A percentile compares a stretch with the other conserved stretches of the same genome.
phyloP scores from a whole-genome alignment of 768 basidiomycete genomes.

The Lactarius vividus region DNA sequence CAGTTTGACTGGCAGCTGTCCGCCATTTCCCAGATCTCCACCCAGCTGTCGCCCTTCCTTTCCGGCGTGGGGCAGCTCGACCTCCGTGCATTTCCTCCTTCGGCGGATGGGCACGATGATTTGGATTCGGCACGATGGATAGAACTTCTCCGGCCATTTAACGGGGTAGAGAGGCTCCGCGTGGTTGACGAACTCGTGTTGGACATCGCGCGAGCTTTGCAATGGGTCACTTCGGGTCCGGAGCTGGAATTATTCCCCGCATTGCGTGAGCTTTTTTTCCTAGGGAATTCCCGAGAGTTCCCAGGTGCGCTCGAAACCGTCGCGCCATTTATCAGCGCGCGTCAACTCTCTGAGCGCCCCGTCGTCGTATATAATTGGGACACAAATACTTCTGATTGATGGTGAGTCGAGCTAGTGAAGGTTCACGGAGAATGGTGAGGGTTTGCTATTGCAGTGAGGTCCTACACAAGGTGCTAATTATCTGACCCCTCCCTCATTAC shows the following conservation, averaged over 20 bases:
- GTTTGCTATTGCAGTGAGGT: too few species aligned
- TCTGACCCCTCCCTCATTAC: too few species aligned
- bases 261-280: neutral
- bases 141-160: constrained; percentile 4
- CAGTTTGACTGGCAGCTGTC: constrained; percentile 9
- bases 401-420: neutral
- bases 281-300: neutral
- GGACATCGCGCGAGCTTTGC: neutral
- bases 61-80: neutral
- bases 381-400: neutral
- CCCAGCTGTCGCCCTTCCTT: neutral
- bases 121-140: constrained; percentile 2
- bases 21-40: neutral
- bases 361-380: neutral
- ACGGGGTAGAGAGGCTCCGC: neutral
- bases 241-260: neutral
- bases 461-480: too few species aligned
- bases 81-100: neutral
- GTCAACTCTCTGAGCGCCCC: neutral
- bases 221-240: neutral
- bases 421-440: neutral
- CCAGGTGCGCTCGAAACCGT: neutral
- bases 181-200: neutral
- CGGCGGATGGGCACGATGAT: neutral
- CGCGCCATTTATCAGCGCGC: neutral